Percentiles rank a stretch among this genome's conserved stretches.
Conservation (phyloP, 257 asterid species). For the Paulownia fortunei region DNA sequence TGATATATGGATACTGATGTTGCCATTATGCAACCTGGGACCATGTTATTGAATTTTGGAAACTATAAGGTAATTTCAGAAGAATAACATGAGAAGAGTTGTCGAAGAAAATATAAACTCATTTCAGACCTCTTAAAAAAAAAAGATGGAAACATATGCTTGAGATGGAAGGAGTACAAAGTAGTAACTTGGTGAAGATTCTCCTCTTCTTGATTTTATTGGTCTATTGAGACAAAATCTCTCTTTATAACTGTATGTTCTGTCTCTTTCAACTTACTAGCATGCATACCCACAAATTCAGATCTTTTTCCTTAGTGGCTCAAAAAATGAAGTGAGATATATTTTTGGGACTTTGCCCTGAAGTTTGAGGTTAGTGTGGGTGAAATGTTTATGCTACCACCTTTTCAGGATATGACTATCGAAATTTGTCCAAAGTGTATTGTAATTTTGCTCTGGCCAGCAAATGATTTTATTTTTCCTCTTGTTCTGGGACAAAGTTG, state of each 20-base stretch:
- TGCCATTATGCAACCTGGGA: conserved; percentile 6
- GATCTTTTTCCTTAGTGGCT: neutral
- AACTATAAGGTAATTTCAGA: neutral
- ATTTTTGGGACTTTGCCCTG: conserved; percentile 1
- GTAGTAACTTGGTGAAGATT: conserved; percentile 17
- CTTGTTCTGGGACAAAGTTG: neutral
- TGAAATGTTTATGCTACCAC: neutral
- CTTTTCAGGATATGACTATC: conserved; percentile 8
- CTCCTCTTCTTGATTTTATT: neutral
- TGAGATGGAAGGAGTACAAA: conserved; percentile 1
- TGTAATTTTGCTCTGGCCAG: neutral
- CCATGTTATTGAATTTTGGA: neutral
- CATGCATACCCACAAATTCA: neutral
- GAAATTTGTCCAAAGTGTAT: neutral
- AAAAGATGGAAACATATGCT: conserved; percentile 19
- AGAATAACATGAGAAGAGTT: neutral
- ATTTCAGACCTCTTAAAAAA: neutral
- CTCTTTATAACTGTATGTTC: neutral
- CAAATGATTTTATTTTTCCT: neutral
- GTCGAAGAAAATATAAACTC: neutral
- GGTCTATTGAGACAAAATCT: neutral
- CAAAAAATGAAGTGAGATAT: neutral
- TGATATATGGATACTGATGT: conserved; percentile 27
- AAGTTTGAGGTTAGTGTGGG: conserved; percentile 1
- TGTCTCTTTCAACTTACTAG: neutral